These are phyloP conservation scores for Lophiostoma macrostomum DNA, from an alignment of 495 filamentous ascomycete species.

Conservation along the genomic window DNA sequence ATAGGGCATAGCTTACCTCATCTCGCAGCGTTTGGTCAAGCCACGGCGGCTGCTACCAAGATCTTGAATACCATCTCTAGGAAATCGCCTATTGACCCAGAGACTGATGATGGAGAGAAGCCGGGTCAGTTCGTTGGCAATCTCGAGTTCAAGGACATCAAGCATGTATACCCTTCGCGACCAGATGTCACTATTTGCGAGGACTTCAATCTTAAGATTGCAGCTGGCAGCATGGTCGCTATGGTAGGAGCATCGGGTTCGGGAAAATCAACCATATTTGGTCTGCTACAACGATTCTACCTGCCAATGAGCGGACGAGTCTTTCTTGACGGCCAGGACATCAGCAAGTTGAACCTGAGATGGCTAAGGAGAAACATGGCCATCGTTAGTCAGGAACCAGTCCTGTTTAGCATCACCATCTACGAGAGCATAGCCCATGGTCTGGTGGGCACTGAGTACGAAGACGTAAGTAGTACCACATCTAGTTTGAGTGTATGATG, in stretches of 20 bases:
- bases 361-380: slow-evolving; percentile 92
- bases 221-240: slow-evolving; percentile 83
- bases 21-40: slow-evolving; percentile 76
- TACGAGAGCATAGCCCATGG: slow-evolving; percentile 83
- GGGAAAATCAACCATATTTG: slow-evolving; percentile 90
- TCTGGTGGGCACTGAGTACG: slow-evolving; percentile 76
- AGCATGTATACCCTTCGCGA: slow-evolving; percentile 90
- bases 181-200: slow-evolving; percentile 86
- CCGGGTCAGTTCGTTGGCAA: slow-evolving; percentile 70
- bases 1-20: slow-evolving; percentile 80
- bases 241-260: slow-evolving; percentile 85
- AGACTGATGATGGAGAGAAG: slow-evolving; percentile 63
- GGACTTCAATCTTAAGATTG: slow-evolving; percentile 71
- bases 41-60: slow-evolving; percentile 78
- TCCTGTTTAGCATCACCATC: slow-evolving; percentile 81
- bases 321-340: slow-evolving; percentile 77
- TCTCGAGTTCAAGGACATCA: slow-evolving; percentile 78
- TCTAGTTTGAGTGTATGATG: neutral
- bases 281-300: slow-evolving; percentile 90
- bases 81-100: slow-evolving; percentile 80
- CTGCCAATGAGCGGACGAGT: slow-evolving; percentile 59
- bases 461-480: slow-evolving; percentile 49
- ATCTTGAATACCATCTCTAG: slow-evolving; percentile 93
- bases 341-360: slow-evolving; percentile 75
- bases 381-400: slow-evolving; percentile 83